A percentile compares a stretch with the other conserved stretches of the same genome.
Evolutionary conservation across 2,329 filamentous ascomycete species (phyloP).

Genomic region (Apiospora rasikravindrae): DNA sequence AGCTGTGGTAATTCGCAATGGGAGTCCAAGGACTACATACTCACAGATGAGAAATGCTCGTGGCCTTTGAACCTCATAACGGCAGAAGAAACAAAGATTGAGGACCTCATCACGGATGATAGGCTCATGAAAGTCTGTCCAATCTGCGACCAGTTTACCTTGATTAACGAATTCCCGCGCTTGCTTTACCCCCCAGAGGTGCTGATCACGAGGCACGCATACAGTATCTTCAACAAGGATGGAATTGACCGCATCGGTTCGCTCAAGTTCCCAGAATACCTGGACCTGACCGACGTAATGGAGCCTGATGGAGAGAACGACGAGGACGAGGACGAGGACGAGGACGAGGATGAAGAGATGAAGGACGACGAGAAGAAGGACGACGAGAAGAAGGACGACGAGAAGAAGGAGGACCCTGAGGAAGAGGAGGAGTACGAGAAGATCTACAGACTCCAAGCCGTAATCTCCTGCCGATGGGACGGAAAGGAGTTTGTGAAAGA

Average conservation of each 20-base stretch:
- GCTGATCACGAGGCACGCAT: background rate
- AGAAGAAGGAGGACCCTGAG: background rate
- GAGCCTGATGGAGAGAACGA: background rate
- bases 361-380: background rate
- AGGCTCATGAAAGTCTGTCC: accelerated
- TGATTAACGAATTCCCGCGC: background rate
- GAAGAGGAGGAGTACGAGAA: background rate
- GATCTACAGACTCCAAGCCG: background rate
- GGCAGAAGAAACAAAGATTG: background rate
- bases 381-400: background rate
- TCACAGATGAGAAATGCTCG: background rate
- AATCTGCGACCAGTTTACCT: accelerated
- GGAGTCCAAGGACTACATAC: background rate
- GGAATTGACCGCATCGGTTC: background rate
- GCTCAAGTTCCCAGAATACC: slow-evolving; percentile 1
- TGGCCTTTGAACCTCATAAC: background rate
- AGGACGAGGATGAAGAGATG: no score
- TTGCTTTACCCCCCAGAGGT: slow-evolving; percentile 6
- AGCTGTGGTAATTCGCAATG: background rate
- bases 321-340: background rate
- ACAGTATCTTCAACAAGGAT: background rate
- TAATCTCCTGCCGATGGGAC: background rate
- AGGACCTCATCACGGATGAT: background rate
- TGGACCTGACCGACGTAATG: background rate
- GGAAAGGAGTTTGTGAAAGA: background rate